Evolutionary conservation across 176 grass and related monocot species (phyloP), one percentile per base, ranked within the genome.

Genomic region (Oryza coarctata): DNA sequence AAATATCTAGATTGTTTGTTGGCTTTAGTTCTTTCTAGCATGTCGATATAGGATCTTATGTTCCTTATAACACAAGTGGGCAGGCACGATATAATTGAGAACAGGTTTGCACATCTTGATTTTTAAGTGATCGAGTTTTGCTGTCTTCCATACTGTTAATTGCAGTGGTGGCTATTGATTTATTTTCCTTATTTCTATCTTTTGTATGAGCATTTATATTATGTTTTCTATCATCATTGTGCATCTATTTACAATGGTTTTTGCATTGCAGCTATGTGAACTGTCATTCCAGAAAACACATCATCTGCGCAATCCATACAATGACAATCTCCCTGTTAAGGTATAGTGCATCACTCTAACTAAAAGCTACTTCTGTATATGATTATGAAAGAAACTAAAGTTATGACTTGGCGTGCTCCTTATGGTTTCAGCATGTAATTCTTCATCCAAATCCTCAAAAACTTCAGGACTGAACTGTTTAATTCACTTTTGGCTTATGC

Each of bases 301-400:
- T 88, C 93, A 99, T 83, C 87, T 99, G 58, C 90, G 91, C 77
- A 99, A 99, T 81, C 93, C 96, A 81, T 99, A 95, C 89, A 99
- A 99, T 85, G 96, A 99, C 79, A 99, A 99, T 69, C 91, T 99
- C 79, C 96, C 93, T 20, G 93, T 99, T 67, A 99, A 99, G 96
- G 96, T 99, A 95, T 20, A 44, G 13, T 58, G 55, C 41, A 67
- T 64, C 74, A 75, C 32, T 70, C 64, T 43, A 34, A 82, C 12
- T 40, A 18, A 74, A 14, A 12, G 22, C 11, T 3, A 45, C 23
- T 27, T 29, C 2, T 71, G 22, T 22, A 32, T 79, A 50, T 68
- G 18, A 50, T 22, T 52, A 52, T 68, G 31, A 5, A 80, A 23
- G 18, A 80, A 33, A 30, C 9, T 66, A 28, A 6, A 79, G 28